phyloP scores from a whole-genome alignment of 805 yeast species.

The Candida anglica region DNA sequence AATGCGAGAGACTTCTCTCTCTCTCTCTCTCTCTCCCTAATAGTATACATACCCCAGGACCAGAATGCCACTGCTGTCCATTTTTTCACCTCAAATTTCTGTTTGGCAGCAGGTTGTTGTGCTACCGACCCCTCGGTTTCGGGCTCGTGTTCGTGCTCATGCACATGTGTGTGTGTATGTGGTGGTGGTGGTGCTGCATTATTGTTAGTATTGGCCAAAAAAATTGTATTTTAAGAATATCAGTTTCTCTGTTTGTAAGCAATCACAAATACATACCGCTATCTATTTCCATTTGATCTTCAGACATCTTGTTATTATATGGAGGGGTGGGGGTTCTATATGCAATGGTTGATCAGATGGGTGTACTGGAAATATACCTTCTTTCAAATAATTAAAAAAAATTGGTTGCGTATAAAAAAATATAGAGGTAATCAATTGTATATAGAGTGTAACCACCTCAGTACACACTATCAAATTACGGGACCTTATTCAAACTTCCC shows the following conservation, averaged over 20 bases:
- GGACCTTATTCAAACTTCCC: too few species aligned
- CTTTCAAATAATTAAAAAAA: too few species aligned
- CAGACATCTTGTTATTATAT: slow-evolving; percentile 6
- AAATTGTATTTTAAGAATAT: too few species aligned
- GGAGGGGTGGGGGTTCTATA: too few species aligned
- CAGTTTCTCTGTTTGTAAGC: not conserved
- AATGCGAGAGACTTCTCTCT: too few species aligned
- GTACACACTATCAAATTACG: too few species aligned
- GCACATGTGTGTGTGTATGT: slow-evolving; percentile 13
- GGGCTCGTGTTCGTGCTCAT: slow-evolving; percentile 15
- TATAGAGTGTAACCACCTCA: too few species aligned
- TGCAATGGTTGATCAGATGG: too few species aligned
- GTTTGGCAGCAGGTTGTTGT: slow-evolving; percentile 31
- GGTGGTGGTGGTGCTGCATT: not conserved
- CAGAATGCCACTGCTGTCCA: slow-evolving; percentile 99
- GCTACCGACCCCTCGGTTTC: slow-evolving; percentile 17
- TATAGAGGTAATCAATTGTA: too few species aligned
- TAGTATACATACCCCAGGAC: slow-evolving; percentile 77
- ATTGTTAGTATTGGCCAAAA: slow-evolving; percentile 3
- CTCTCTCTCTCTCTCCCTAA: too few species aligned
- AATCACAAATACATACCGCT: slow-evolving; percentile 19
- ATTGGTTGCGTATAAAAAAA: too few species aligned
- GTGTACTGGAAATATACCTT: too few species aligned
- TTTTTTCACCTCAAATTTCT: slow-evolving; percentile 87
- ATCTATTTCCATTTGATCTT: slow-evolving; percentile 32